These are phyloP conservation scores for Anthostomella pinea DNA, from an alignment of 2,329 filamentous ascomycete species.

Conservation along the genomic window DNA sequence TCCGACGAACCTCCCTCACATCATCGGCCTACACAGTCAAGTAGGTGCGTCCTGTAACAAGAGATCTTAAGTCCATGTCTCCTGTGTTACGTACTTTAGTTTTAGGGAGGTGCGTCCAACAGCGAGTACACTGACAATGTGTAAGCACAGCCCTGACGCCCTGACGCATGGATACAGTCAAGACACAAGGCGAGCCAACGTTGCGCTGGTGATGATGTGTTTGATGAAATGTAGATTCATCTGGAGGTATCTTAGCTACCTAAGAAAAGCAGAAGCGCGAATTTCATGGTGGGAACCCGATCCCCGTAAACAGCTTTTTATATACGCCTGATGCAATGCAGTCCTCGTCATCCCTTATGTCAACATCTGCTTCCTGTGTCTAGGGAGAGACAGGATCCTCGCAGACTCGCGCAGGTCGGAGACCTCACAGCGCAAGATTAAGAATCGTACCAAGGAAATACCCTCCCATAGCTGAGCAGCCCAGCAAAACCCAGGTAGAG, in stretches of 20 bases:
- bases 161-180: not conserved
- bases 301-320: conserved; percentile 35
- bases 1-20: no score
- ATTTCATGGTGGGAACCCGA: conserved; percentile 25
- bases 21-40: no score
- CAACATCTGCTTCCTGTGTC: conserved; percentile 38
- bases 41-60: no score
- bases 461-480: conserved; percentile 7
- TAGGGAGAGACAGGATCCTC: conserved; percentile 35
- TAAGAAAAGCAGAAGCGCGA: conserved; percentile 10
- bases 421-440: conserved; percentile 40
- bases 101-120: no score
- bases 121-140: no score
- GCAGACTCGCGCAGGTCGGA: conserved; percentile 46
- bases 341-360: conserved; percentile 49
- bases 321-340: conserved; percentile 51
- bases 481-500: conserved; percentile 14
- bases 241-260: conserved; percentile 17
- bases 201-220: no score
- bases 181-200: not conserved
- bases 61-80: no score
- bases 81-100: no score
- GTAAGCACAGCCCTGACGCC: no score
- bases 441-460: no score
- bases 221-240: conserved; percentile 9